Evolutionary conservation across 805 yeast genomes (phyloP).

Genomic region (Yarrowia sp.): DNA sequence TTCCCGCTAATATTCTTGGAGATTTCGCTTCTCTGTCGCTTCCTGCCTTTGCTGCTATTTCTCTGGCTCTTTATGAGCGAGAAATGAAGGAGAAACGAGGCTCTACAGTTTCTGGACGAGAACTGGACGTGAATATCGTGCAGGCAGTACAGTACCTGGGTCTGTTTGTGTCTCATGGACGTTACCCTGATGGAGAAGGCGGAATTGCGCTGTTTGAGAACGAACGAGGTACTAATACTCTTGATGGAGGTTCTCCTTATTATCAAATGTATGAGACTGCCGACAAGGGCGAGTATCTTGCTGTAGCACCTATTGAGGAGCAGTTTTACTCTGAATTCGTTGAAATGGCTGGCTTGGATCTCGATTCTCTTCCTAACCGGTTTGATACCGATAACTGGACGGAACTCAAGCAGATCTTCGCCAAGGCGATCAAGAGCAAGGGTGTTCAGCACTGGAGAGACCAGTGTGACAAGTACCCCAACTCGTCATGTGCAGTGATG

Average conservation of each 20-base stretch:
- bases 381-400: constrained; percentile 21
- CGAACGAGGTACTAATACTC: constrained; percentile 28
- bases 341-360: constrained; percentile 27
- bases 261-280: constrained; percentile 30
- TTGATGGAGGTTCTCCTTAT: constrained; percentile 30
- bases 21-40: constrained; percentile 31
- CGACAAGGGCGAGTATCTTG: constrained; percentile 27
- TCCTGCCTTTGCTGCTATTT: constrained; percentile 29
- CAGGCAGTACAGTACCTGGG: constrained; percentile 29
- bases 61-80: constrained; percentile 25
- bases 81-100: constrained; percentile 17
- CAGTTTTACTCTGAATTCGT: constrained; percentile 29
- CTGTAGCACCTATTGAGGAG: constrained; percentile 30
- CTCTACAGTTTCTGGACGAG: constrained; percentile 17
- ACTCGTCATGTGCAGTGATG: constrained; percentile 22
- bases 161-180: constrained; percentile 25
- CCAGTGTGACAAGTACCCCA: constrained; percentile 21
- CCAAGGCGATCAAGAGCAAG: background rate
- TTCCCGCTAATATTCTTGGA: constrained; percentile 30
- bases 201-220: constrained; percentile 16
- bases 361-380: constrained; percentile 3
- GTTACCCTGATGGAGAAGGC: constrained; percentile 18
- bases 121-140: constrained; percentile 29
- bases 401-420: background rate
- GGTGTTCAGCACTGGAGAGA: constrained; percentile 23